These are phyloP conservation scores for Lentinula aciculospora DNA, from an alignment of 768 basidiomycete genomes.

Conservation along the genomic window DNA sequence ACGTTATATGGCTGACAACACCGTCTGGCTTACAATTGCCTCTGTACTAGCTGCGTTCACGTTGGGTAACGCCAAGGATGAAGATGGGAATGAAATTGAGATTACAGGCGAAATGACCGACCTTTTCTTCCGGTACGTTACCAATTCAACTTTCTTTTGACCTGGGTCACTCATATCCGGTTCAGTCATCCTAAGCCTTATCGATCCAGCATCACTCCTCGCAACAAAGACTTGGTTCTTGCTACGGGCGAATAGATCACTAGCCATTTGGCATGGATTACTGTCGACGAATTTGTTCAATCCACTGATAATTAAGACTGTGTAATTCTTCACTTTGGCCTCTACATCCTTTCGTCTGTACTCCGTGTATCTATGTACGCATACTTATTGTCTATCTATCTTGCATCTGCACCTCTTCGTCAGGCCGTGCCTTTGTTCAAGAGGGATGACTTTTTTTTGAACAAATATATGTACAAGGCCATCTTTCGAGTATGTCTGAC, in stretches of 20 bases:
- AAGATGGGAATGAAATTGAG: neutral
- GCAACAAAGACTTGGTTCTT: neutral
- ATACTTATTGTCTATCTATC: too few relatives aligned
- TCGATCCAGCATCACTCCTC: neutral
- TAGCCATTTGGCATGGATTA: too few relatives aligned
- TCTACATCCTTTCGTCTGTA: too few relatives aligned
- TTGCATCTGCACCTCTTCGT: too few relatives aligned
- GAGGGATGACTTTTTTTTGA: too few relatives aligned
- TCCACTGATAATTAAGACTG: too few relatives aligned
- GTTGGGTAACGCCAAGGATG: neutral
- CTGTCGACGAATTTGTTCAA: too few relatives aligned
- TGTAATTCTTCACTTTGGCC: too few relatives aligned
- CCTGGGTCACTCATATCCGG: neutral
- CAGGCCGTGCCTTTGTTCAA: too few relatives aligned
- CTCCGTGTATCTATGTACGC: too few relatives aligned
- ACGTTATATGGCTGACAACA: neutral
- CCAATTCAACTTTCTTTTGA: neutral
- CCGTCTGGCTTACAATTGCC: constrained; percentile 1
- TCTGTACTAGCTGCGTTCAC: neutral
- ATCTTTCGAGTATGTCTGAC: too few relatives aligned
- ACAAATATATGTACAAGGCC: too few relatives aligned
- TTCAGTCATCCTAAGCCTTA: constrained; percentile 5
- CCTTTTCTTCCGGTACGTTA: neutral
- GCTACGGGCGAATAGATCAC: neutral
- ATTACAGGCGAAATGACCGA: neutral